Base-by-base conservation (phyloP, 345 rosid species). In the Citropsis articulata region DNA sequence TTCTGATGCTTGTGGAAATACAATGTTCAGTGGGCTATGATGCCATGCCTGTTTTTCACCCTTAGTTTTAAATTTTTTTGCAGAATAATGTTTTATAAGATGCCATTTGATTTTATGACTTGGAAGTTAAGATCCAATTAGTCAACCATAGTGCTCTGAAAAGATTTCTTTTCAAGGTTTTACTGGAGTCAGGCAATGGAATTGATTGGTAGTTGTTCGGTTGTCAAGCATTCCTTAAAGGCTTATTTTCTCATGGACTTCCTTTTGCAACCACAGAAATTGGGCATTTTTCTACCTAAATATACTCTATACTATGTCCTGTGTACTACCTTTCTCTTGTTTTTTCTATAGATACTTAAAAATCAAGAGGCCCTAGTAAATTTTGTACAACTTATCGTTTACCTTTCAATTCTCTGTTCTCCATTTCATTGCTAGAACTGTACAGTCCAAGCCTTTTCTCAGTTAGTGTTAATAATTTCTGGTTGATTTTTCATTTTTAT, bases 1-100 rank as follows among this genome's bases (percentile, higher is more conserved):
- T 78, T 87, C 87, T 83, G 88, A 84, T 88, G 88, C 87, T 81
- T 86, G 82, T 82, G 86, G 86, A 65, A 75, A 78, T 36, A 77
- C 83, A 78, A 48, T 86, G 65, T 83, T 79, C 82, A 79, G 69
- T 85, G 81, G 88, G 83, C 82, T 80, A 62, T 63, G 81, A 78
- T 78, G 76, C 81, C 78, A 77, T 60, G 56, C n/a, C 22, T 61
- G 72, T 50, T 25, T 63, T 33, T 25, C 2, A 67, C 82, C 81
- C 28, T 28, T 62, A 7, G 8, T 62, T 62, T 62, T 12, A 25
- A 65, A 19, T n/a, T 18, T 33, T 65, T 33, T 33, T 84, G 81
- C 88, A 81, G 88, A 81, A 77, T 77, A 18, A 56, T 35, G 73
- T 31, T 59, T 60, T 77, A 48, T 62, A 55, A 71, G 71, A 64